Evolutionary conservation across 208 protist genomes (phyloP).

Genomic region (Cochliopodium minus): DNA sequence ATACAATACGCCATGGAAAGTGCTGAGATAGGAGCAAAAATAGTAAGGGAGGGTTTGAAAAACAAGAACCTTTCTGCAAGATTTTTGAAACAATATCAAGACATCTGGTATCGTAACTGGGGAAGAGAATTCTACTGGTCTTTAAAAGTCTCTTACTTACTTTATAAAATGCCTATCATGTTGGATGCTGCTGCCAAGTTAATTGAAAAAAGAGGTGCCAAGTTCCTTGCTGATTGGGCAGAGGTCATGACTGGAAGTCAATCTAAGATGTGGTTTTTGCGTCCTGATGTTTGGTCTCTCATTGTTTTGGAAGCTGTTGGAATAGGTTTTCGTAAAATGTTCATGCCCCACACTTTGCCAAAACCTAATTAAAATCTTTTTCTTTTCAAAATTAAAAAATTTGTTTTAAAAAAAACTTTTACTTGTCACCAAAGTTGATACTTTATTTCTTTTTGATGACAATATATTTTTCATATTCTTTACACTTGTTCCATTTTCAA

Average conservation of each 20-base stretch:
- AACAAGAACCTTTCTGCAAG: background rate
- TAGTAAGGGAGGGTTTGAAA: background rate
- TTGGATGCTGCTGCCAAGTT: background rate
- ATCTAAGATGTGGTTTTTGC: background rate
- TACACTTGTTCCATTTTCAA: too few relatives aligned
- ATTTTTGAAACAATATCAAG: background rate
- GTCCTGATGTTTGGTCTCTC: background rate
- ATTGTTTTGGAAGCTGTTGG: background rate
- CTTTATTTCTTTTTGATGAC: too few relatives aligned
- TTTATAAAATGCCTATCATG: background rate
- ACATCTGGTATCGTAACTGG: background rate
- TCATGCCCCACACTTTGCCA: too few relatives aligned
- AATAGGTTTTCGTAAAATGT: too few relatives aligned
- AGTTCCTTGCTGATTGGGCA: background rate
- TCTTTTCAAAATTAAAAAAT: too few relatives aligned
- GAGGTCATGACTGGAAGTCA: background rate
- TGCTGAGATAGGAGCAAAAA: background rate
- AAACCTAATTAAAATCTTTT: too few relatives aligned
- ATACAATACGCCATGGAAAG: background rate
- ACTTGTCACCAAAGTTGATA: too few relatives aligned
- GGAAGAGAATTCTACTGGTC: background rate
- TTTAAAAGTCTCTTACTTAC: background rate
- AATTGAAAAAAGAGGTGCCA: background rate
- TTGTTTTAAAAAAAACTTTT: too few relatives aligned
- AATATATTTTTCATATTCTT: too few relatives aligned